Evolutionary conservation across 257 asterid genomes (phyloP).

Genomic region (Ligustrum vulgare): DNA sequence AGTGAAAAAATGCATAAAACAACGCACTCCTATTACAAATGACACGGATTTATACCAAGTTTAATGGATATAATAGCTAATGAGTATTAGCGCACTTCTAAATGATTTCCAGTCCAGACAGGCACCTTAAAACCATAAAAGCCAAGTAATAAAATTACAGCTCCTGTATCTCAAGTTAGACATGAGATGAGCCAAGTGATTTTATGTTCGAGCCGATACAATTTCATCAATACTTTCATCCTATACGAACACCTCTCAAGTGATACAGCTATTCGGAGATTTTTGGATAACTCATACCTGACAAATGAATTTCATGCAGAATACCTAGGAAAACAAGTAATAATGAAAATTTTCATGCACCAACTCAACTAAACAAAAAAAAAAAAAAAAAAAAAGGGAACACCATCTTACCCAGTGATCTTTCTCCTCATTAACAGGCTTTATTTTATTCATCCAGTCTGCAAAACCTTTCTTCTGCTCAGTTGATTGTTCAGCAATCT

Average conservation of each 20-base stretch:
- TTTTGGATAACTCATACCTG: background rate
- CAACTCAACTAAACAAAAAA: constrained; percentile 8
- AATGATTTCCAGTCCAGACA: background rate
- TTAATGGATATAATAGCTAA: background rate
- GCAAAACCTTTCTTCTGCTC: constrained; percentile 86
- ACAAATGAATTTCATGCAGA: constrained; percentile 11
- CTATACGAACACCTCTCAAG: background rate
- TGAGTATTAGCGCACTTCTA: background rate
- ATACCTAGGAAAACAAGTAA: background rate
- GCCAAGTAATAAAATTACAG: no score
- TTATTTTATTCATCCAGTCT: constrained; percentile 69
- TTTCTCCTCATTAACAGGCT: constrained; percentile 88
- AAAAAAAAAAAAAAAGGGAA: constrained; percentile 14
- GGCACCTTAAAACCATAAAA: background rate
- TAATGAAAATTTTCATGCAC: background rate
- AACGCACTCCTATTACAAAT: background rate
- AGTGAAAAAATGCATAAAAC: background rate
- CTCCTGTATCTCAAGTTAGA: background rate
- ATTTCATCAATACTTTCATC: background rate
- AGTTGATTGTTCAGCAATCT: constrained; percentile 53
- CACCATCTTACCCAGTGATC: constrained; percentile 82
- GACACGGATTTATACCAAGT: background rate
- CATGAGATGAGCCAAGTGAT: background rate
- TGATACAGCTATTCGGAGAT: background rate
- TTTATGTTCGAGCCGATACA: background rate